Conservation (phyloP, 148 eudicot species). For the Arctostaphylos glauca region DNA sequence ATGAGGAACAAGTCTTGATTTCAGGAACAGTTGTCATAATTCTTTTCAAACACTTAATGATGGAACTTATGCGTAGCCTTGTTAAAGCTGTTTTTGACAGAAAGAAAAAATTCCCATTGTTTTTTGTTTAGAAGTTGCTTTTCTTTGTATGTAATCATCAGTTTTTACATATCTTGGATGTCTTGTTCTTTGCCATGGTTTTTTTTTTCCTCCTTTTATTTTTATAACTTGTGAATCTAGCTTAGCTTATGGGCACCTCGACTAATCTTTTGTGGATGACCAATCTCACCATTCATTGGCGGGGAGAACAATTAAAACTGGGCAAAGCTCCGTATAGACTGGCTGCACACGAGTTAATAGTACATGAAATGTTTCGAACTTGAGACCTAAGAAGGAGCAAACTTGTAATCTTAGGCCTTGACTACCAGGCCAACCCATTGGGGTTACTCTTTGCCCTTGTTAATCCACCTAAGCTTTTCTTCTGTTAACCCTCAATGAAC, state of each 20-base stretch:
- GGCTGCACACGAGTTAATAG: too few relatives aligned
- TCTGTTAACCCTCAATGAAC: not conserved
- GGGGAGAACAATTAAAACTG: too few relatives aligned
- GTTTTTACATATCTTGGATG: not conserved
- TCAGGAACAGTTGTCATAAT: not conserved
- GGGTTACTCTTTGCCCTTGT: not conserved
- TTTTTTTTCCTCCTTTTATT: too few relatives aligned
- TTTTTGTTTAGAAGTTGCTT: not conserved
- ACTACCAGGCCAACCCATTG: not conserved
- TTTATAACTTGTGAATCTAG: too few relatives aligned
- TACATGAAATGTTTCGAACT: too few relatives aligned
- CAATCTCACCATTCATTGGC: too few relatives aligned
- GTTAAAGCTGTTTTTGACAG: not conserved
- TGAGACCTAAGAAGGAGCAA: too few relatives aligned
- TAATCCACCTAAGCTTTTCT: not conserved
- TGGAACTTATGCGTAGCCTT: not conserved
- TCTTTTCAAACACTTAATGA: not conserved
- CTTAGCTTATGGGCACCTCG: too few relatives aligned
- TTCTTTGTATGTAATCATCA: not conserved
- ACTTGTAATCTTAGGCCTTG: too few relatives aligned
- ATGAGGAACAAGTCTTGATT: not conserved
- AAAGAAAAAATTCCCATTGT: not conserved
- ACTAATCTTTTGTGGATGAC: too few relatives aligned
- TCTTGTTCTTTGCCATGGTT: not conserved
- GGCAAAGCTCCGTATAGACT: too few relatives aligned